Evolutionary conservation across 1,139 yeast genomes (phyloP), one percentile per base, ranked within the genome.

Genomic region (Kodamaea arcana): DNA sequence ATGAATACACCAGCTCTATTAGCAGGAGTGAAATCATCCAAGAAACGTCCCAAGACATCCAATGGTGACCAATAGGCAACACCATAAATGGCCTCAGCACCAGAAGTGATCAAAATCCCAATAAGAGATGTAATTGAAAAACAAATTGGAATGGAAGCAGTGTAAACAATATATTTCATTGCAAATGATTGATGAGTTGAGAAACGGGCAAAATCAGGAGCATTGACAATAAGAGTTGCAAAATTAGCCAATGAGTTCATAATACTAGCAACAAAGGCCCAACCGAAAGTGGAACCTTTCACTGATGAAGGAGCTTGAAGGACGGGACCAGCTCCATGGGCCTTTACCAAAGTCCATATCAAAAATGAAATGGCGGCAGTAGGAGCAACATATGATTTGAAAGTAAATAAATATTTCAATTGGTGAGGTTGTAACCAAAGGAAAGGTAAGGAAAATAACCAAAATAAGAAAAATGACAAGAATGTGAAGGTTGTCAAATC

Each of bases 141-240:
- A 48, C 85, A 72, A 14, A 83, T 47, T 24, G 96, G 95, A 43
- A 87, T 79, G 4, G 90, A 72, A 18, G 83, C 50, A 18, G 75
- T 73, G 48, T 68, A 65, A 10, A 67, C 72, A 42, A 67, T 47
- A 41, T 68, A 68, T 41, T 67, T 69, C 58, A 68, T 62, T 15
- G 63, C 54, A 40, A 63, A 66, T 7, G 69, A 53, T 8, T 70
- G 69, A 33, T 52, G 55, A 37, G 71, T 73, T 8, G 95, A 83
- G 57, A 87, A 83, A 57, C 96, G 78, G 15, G 95, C 72, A 58
- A 86, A 87, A 70, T 88, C 97, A 0, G 96, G 95, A 14, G 94
- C 83, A 60, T 88, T 88, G 44, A 83, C 77, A 51, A 86, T 83
- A 52, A 88, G 71, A 6, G 96, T 84, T 5, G 95, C 94, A 52